Evolutionary conservation across 768 basidiomycete species (phyloP), one percentile per base, ranked within the genome.

Genomic region (Calocybe indica): DNA sequence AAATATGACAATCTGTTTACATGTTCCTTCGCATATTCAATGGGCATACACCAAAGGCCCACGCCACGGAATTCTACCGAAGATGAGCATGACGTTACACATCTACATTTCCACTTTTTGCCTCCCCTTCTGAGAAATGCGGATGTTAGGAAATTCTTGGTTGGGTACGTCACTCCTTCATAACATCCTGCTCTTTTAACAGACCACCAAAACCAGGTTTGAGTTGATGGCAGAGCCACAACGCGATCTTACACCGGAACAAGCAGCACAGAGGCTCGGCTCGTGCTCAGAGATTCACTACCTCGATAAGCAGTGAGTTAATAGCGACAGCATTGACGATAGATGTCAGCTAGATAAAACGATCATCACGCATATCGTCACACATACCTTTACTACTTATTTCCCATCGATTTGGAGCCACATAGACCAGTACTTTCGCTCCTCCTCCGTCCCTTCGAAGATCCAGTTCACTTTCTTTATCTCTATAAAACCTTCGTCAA

Each of bases 191-290:
- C 10, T n/a, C 29, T 45, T 43, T 34, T 3, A 11, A 2, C 28
- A 50, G 5, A 48, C 22, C 40, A 9, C 43, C 14, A 45, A 3
- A 15, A 39, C 5, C 54, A 92, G 90, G 8, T 94, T 88, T 55
- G 93, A 96, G 64, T 67, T 95, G 44, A 88, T 94, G 83, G 88
- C 82, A 0, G 93, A 95, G 61, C 76, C 88, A 5, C 93, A 95
- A 69, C 76, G 93, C 0, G 93, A 95, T 62, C 71, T 95, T 9
- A 92, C 92, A 0, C 78, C 92, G 0, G 93, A 96, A 61, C 84
- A 91, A 62, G 93, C 91, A 6, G 92, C 93, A 0, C 57, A 67
- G 52, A 71, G 76, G 10, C 65, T 93, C 37, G 72, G 87, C 37
- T 59, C 58, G 13, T 73, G 71, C 43, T 66, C 66, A 8, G 77